Conservation (phyloP, 257 asterid species). For the Scutellaria minor region DNA sequence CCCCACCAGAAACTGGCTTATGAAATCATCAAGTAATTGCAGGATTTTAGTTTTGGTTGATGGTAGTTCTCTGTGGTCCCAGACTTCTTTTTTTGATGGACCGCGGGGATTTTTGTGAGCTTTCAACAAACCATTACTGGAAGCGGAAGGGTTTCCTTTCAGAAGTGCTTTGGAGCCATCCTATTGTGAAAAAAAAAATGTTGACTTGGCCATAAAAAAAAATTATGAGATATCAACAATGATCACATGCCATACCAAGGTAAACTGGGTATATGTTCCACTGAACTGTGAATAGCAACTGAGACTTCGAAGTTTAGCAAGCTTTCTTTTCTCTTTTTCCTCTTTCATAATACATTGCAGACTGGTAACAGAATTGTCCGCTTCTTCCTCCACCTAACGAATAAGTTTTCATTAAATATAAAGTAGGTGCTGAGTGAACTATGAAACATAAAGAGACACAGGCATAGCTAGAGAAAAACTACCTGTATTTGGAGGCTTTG, state of each 20-base stretch:
- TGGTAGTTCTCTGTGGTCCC: slow-evolving; percentile 76
- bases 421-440: slow-evolving; percentile 10
- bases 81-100: slow-evolving; percentile 64
- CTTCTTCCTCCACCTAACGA: slow-evolving; percentile 68
- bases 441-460: slow-evolving; percentile 31
- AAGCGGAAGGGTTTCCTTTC: slow-evolving; percentile 82
- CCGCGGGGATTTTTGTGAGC: slow-evolving; percentile 70
- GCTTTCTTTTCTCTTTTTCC: slow-evolving; percentile 72
- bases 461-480: neutral
- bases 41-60: slow-evolving; percentile 59
- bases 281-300: slow-evolving; percentile 74
- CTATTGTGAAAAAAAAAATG: slow-evolving; percentile 46
- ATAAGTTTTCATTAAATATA: slow-evolving; percentile 27
- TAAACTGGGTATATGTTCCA: slow-evolving; percentile 83
- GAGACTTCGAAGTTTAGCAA: slow-evolving; percentile 54
- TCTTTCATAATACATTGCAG: slow-evolving; percentile 77
- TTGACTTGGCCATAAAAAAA: slow-evolving; percentile 17
- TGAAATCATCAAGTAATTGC: slow-evolving; percentile 63
- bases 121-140: slow-evolving; percentile 64
- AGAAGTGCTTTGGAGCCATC: slow-evolving; percentile 93
- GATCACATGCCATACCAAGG: slow-evolving; percentile 61
- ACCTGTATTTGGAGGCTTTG: neutral
- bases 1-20: slow-evolving; percentile 74
- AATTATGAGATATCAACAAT: slow-evolving; percentile 22
- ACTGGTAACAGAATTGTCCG: slow-evolving; percentile 52